These are phyloP conservation scores for Chaetomiaceae sp. DNA, from an alignment of 2,329 filamentous ascomycete genomes.

Conservation along the genomic window DNA sequence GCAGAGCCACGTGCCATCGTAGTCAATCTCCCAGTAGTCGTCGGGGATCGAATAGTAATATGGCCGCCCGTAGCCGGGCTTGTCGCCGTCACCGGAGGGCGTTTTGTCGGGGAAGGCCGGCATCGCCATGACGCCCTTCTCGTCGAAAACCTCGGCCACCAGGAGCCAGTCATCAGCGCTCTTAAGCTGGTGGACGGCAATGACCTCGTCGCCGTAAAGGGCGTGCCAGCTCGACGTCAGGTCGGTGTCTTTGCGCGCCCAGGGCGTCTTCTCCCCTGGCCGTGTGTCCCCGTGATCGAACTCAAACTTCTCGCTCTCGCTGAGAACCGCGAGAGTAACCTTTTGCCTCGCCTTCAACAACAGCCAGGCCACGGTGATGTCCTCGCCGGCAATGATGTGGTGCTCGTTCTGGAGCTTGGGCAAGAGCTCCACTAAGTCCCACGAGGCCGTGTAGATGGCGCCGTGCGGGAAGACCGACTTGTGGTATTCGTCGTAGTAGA, in stretches of 20 bases:
- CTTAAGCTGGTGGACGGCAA: constrained; percentile 4
- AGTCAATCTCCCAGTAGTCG: constrained; percentile 4
- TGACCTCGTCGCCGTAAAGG: background rate
- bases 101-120: background rate
- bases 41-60: background rate
- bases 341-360: constrained; percentile 3
- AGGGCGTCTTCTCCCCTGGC: background rate
- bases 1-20: constrained; percentile 1
- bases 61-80: constrained; percentile 1
- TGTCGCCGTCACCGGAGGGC: background rate
- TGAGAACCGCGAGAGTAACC: background rate
- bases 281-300: constrained; percentile 3
- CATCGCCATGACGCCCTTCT: constrained; percentile 1
- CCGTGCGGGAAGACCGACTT: background rate
- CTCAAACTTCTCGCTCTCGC: constrained; percentile 1
- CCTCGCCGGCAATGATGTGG: constrained; percentile 4
- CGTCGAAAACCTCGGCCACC: constrained; percentile 4
- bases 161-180: background rate
- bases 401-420: constrained; percentile 1
- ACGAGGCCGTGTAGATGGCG: background rate
- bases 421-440: background rate
- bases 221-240: constrained; percentile 2
- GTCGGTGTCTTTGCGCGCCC: constrained; percentile 2
- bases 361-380: constrained; percentile 7
- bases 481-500: background rate